phyloP scores from a whole-genome alignment of 495 filamentous ascomycete species.

The Glonium stellatum region DNA sequence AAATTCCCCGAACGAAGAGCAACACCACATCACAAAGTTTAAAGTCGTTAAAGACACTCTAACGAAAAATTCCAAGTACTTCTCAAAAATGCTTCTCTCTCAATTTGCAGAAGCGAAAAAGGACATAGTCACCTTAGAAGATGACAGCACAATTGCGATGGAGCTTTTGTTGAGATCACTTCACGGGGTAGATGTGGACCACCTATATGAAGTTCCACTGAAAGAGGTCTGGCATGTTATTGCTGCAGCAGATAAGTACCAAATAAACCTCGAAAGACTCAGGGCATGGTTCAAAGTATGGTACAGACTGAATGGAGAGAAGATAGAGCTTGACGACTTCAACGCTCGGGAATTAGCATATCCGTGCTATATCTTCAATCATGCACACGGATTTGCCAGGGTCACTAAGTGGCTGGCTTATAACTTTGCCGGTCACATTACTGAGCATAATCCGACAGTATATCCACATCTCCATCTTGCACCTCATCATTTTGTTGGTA shows the following conservation, averaged over 20 bases:
- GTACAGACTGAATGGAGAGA: not conserved
- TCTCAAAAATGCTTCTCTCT: not conserved
- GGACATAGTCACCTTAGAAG: not conserved
- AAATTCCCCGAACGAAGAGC: too few species aligned
- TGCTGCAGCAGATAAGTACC: not conserved
- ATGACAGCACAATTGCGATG: not conserved
- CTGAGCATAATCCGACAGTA: constrained; percentile 1
- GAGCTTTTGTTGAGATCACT: not conserved
- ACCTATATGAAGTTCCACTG: not conserved
- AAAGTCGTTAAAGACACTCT: too few species aligned
- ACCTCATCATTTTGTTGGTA: constrained; percentile 8
- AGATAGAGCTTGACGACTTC: not conserved
- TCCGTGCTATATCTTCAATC: constrained; percentile 4
- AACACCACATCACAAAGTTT: too few species aligned
- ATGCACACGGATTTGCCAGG: constrained; percentile 1
- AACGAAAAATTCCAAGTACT: not conserved
- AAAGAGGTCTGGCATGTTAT: not conserved
- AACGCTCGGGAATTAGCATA: not conserved
- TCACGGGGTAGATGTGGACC: not conserved
- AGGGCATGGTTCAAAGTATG: not conserved
- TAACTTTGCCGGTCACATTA: constrained; percentile 8
- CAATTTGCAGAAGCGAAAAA: not conserved
- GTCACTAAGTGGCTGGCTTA: constrained; percentile 11
- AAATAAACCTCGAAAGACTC: not conserved
- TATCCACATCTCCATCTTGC: not conserved